Percentiles rank a stretch among this genome's conserved stretches.
phyloP scores from a whole-genome alignment of 2,329 filamentous ascomycete genomes.

The Mycocentrospora acerina region DNA sequence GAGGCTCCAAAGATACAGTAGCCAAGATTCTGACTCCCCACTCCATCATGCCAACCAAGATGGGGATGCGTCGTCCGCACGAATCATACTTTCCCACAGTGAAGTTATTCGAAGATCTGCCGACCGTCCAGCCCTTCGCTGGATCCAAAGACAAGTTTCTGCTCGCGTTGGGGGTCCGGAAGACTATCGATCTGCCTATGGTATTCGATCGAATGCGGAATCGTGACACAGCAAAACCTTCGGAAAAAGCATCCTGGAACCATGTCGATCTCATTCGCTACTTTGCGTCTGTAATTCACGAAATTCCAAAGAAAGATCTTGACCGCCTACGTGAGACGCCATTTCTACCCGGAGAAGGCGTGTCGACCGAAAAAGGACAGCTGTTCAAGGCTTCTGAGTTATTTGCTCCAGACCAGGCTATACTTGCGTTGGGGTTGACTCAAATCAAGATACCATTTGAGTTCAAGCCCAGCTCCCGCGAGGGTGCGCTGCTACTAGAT shows the following conservation, averaged over 20 bases:
- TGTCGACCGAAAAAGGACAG: constrained; percentile 26
- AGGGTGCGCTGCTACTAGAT: constrained; percentile 71
- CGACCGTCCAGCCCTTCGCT: constrained; percentile 70
- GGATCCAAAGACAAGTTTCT: constrained; percentile 91
- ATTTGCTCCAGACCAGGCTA: constrained; percentile 38
- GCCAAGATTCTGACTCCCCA: constrained; percentile 64
- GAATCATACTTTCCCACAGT: constrained; percentile 95
- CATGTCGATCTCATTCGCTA: constrained; percentile 96
- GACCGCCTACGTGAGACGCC: constrained; percentile 73
- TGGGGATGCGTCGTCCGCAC: constrained; percentile 80
- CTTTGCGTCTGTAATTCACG: constrained; percentile 81
- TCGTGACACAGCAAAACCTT: constrained; percentile 51
- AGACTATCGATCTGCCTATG: constrained; percentile 90
- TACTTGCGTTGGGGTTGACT: constrained; percentile 31
- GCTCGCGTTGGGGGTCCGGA: constrained; percentile 79
- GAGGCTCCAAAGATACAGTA: constrained; percentile 65
- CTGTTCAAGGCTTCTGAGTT: constrained; percentile 40
- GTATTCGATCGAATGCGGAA: constrained; percentile 86
- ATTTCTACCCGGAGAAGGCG: constrained; percentile 71
- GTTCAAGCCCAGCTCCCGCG: constrained; percentile 56
- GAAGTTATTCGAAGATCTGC: constrained; percentile 90
- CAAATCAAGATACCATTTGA: constrained; percentile 74
- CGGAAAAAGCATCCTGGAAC: constrained; percentile 69
- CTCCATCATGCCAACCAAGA: constrained; percentile 83
- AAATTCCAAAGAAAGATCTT: constrained; percentile 83